Evolutionary conservation across 495 filamentous ascomycete genomes (phyloP).

Genomic region (Thermochaetoides thermophila): DNA sequence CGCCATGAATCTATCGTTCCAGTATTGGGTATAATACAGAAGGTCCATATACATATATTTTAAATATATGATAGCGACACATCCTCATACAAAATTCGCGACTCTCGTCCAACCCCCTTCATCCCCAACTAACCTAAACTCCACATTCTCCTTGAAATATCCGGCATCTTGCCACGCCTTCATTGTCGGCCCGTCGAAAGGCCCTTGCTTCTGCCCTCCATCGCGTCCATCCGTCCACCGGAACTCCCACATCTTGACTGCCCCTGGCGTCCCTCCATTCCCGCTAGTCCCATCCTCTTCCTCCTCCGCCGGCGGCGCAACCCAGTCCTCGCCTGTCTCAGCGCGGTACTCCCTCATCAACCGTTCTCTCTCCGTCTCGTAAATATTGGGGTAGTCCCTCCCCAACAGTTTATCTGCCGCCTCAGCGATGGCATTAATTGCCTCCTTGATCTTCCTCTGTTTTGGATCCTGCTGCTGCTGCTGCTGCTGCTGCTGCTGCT

Average conservation of each 20-base stretch:
- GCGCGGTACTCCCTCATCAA: constrained; percentile 66
- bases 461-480: constrained; percentile 48
- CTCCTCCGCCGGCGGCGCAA: constrained; percentile 34
- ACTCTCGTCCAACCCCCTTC: constrained; percentile 44
- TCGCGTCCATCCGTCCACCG: constrained; percentile 84
- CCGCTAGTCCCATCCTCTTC: constrained; percentile 12
- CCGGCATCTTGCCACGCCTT: constrained; percentile 75
- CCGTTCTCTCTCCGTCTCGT: constrained; percentile 75
- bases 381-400: constrained; percentile 71
- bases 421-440: constrained; percentile 70
- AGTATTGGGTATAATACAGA: too few species aligned
- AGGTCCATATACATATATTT: not conserved
- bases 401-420: constrained; percentile 75
- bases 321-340: constrained; percentile 87
- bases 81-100: constrained; percentile 45
- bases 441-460: constrained; percentile 50
- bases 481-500: constrained; percentile 23
- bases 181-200: constrained; percentile 77
- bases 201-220: constrained; percentile 62
- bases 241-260: constrained; percentile 65
- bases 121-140: constrained; percentile 56
- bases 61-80: not conserved
- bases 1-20: too few species aligned
- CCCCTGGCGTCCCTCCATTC: constrained; percentile 3
- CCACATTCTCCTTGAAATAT: constrained; percentile 87